A percentile compares a stretch with the other conserved stretches of the same genome.
phyloP scores from a whole-genome alignment of 1,139 yeast genomes.

The Candida glucosophila region DNA sequence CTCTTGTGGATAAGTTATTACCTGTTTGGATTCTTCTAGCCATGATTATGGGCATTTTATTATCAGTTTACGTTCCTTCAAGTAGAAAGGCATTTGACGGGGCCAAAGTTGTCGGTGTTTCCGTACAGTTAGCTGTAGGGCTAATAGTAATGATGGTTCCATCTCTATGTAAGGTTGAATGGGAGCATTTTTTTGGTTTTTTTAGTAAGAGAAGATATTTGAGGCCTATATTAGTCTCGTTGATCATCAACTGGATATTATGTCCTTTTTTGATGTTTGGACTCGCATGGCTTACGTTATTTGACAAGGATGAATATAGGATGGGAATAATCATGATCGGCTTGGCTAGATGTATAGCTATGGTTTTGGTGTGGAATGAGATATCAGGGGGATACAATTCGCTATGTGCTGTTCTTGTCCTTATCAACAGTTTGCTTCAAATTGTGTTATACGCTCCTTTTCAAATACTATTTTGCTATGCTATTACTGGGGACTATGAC shows the following conservation, averaged over 20 bases:
- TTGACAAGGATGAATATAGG: slow-evolving; percentile 41
- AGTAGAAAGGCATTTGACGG: slow-evolving; percentile 22
- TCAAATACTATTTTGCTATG: slow-evolving; percentile 38
- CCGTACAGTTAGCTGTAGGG: slow-evolving; percentile 45
- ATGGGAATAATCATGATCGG: slow-evolving; percentile 54
- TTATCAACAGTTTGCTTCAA: slow-evolving; percentile 45
- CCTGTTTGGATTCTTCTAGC: slow-evolving; percentile 20
- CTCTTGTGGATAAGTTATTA: slow-evolving; percentile 17
- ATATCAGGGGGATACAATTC: slow-evolving; percentile 45
- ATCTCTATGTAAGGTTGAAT: slow-evolving; percentile 45
- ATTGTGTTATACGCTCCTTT: slow-evolving; percentile 49
- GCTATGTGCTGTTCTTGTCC: slow-evolving; percentile 45
- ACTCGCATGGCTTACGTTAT: slow-evolving; percentile 46
- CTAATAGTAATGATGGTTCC: slow-evolving; percentile 53
- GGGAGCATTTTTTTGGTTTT: slow-evolving; percentile 25
- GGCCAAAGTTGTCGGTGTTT: slow-evolving; percentile 20
- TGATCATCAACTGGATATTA: slow-evolving; percentile 46
- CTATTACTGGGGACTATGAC: slow-evolving; percentile 18
- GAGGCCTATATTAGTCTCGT: slow-evolving; percentile 28
- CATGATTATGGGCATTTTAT: slow-evolving; percentile 20
- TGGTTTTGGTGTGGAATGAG: slow-evolving; percentile 57
- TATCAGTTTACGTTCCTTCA: slow-evolving; percentile 25
- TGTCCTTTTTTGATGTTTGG: slow-evolving; percentile 54
- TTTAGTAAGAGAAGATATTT: slow-evolving; percentile 14
- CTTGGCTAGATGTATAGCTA: slow-evolving; percentile 54